phyloP scores from a whole-genome alignment of 164 flowering plant genomes.

The Chimonanthus salicifolius region DNA sequence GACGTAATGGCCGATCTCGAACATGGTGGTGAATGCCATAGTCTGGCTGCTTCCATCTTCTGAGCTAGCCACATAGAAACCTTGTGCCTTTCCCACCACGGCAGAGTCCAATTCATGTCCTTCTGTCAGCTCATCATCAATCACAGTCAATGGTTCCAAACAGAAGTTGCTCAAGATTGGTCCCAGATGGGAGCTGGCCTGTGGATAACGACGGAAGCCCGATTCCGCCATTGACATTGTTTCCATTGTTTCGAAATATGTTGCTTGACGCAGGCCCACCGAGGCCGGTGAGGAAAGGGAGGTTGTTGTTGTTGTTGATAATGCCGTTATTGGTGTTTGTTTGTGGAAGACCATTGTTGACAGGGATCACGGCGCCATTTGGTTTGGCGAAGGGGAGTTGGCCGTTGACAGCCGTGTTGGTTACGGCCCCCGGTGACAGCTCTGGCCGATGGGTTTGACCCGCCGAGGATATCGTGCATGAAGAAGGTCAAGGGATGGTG shows the following conservation, averaged over 20 bases:
- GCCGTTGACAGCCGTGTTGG: slow-evolving; percentile 50
- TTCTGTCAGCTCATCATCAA: slow-evolving; percentile 62
- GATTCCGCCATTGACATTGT: slow-evolving; percentile 12
- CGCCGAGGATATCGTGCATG: slow-evolving; percentile 48
- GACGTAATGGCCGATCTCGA: slow-evolving; percentile 33
- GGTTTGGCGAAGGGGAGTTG: slow-evolving; percentile 72
- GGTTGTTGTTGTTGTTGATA: slow-evolving; percentile 17
- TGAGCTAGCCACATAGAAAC: slow-evolving; percentile 62
- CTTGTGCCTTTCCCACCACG: slow-evolving; percentile 61
- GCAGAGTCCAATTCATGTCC: slow-evolving; percentile 59
- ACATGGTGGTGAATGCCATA: slow-evolving; percentile 57
- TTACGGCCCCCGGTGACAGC: slow-evolving; percentile 55
- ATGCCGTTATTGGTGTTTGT: slow-evolving; percentile 42
- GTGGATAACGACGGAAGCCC: slow-evolving; percentile 30
- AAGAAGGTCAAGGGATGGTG: slow-evolving; percentile 32
- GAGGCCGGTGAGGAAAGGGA: slow-evolving; percentile 30
- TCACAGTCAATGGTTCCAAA: slow-evolving; percentile 67
- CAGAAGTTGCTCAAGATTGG: slow-evolving; percentile 40
- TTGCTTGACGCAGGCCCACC: slow-evolving; percentile 13
- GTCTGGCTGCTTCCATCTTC: slow-evolving; percentile 59
- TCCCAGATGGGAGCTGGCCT: slow-evolving; percentile 41
- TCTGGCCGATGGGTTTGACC: slow-evolving; percentile 45
- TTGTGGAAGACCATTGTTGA: slow-evolving; percentile 40
- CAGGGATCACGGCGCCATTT: slow-evolving; percentile 56
- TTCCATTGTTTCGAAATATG: slow-evolving; percentile 15